Conservation (phyloP, 2,329 filamentous ascomycete genomes). For the Ophiocordyceps camponoti-saundersi region DNA sequence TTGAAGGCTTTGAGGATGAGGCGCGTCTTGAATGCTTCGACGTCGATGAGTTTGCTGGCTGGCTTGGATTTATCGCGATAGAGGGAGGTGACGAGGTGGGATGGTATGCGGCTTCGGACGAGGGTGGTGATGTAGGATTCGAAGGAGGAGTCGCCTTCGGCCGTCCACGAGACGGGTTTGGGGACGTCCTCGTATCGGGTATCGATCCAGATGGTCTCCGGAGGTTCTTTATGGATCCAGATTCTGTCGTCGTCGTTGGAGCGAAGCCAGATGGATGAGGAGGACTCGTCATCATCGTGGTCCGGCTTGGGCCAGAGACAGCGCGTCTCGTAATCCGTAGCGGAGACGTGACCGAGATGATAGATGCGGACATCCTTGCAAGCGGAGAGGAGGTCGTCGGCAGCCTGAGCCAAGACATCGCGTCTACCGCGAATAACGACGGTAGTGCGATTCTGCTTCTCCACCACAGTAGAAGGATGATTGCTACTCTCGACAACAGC, state of each 20-base stretch:
- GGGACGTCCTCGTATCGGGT: slow-evolving; percentile 21
- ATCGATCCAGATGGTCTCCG: slow-evolving; percentile 12
- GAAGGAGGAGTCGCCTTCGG: slow-evolving; percentile 20
- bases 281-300: slow-evolving; percentile 9
- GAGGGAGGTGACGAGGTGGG: slow-evolving; percentile 14
- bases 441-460: no score
- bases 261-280: slow-evolving; percentile 7
- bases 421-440: slow-evolving; percentile 16
- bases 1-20: slow-evolving; percentile 22
- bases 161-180: slow-evolving; percentile 23
- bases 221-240: slow-evolving; percentile 17
- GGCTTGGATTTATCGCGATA: no score
- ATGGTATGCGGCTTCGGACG: slow-evolving; percentile 18
- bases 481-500: slow-evolving; percentile 13
- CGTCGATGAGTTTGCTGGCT: slow-evolving; percentile 12
- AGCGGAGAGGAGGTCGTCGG: slow-evolving; percentile 15
- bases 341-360: slow-evolving; percentile 17
- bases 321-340: slow-evolving; percentile 16
- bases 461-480: no score
- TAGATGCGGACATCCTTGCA: slow-evolving; percentile 16
- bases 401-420: slow-evolving; percentile 13
- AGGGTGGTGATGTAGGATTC: slow-evolving; percentile 24
- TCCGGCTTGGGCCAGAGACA: slow-evolving; percentile 19
- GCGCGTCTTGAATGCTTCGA: slow-evolving; percentile 19
- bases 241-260: slow-evolving; percentile 9